Conservation (phyloP, 768 basidiomycete species). For the Rossbeevera mucosa region DNA sequence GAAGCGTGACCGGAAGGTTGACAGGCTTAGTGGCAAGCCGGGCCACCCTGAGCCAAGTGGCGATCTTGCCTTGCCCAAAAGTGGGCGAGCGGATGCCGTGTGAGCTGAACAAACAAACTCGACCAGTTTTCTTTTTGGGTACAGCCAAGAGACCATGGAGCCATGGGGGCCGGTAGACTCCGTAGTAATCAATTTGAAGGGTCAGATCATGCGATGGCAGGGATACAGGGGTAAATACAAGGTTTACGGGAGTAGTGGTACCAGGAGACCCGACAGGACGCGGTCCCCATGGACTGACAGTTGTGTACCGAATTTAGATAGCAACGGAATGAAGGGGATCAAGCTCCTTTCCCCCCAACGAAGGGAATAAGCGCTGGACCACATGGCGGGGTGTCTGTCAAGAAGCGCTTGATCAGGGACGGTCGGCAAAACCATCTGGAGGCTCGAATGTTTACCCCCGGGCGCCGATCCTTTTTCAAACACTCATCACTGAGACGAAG, state of each 20-base stretch:
- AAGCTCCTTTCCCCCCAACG: not conserved
- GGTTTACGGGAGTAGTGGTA: conserved; percentile 5
- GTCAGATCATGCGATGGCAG: conserved; percentile 7
- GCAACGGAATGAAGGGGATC: conserved; percentile 3
- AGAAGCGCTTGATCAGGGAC: not conserved
- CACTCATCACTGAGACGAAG: not conserved
- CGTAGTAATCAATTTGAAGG: conserved; percentile 23
- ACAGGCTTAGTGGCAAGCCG: not conserved
- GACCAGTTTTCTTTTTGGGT: not conserved
- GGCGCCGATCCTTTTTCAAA: not conserved
- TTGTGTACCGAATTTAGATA: not conserved
- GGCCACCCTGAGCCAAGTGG: conserved; percentile 17
- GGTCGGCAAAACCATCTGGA: not conserved
- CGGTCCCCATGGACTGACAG: conserved; percentile 9
- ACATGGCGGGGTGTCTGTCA: conserved; percentile 1
- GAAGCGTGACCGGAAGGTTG: conserved; percentile 2
- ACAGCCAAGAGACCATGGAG: conserved; percentile 8
- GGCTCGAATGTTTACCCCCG: not conserved
- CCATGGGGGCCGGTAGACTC: conserved; percentile 13
- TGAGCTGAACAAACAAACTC: conserved; percentile 3
- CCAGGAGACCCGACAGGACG: conserved; percentile 5
- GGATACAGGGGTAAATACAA: conserved; percentile 1
- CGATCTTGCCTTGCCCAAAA: conserved; percentile 14
- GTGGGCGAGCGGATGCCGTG: not conserved
- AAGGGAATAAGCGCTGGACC: conserved; percentile 1